A percentile compares a stretch with the other conserved stretches of the same genome.
These are phyloP conservation scores for Magnusiomyces sp. DNA, from an alignment of 1,139 yeast genomes.

Conservation along the genomic window DNA sequence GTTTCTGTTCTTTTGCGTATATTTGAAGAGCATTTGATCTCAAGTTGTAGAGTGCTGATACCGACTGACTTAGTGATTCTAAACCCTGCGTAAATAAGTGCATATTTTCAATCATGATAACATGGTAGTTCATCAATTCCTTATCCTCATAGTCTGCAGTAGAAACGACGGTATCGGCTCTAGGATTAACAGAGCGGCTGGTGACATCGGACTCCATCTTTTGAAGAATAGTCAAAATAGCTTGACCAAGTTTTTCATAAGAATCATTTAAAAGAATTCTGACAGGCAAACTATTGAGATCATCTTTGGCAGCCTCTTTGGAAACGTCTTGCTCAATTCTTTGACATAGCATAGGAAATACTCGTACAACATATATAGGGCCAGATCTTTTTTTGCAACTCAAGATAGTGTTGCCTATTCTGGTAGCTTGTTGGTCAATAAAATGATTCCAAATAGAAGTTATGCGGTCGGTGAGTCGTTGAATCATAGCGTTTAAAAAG, in stretches of 20 bases:
- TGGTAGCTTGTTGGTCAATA: slow-evolving; percentile 45
- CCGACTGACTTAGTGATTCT: slow-evolving; percentile 30
- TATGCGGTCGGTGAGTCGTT: slow-evolving; percentile 45
- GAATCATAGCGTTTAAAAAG: slow-evolving; percentile 47
- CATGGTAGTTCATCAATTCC: slow-evolving; percentile 49
- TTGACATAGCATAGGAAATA: slow-evolving; percentile 39
- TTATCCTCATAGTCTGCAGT: slow-evolving; percentile 42
- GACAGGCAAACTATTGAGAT: slow-evolving; percentile 23
- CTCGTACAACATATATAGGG: slow-evolving; percentile 38
- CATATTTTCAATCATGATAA: slow-evolving; percentile 56
- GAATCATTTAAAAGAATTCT: slow-evolving; percentile 37
- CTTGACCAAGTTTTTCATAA: slow-evolving; percentile 33
- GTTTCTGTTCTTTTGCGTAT: slow-evolving; percentile 40
- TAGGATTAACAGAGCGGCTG: slow-evolving; percentile 5
- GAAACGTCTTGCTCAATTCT: slow-evolving; percentile 28
- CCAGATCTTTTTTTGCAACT: slow-evolving; percentile 35
- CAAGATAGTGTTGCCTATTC: slow-evolving; percentile 47
- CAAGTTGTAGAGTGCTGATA: slow-evolving; percentile 25
- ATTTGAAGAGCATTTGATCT: slow-evolving; percentile 31
- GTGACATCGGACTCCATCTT: slow-evolving; percentile 21
- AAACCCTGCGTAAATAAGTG: slow-evolving; percentile 50
- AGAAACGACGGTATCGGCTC: slow-evolving; percentile 14
- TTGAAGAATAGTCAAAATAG: slow-evolving; percentile 28
- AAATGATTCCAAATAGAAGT: slow-evolving; percentile 52
- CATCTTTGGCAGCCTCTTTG: slow-evolving; percentile 18